Base-by-base conservation (phyloP, 208 protist species). In the Blastocrithidia nonstop region DNA sequence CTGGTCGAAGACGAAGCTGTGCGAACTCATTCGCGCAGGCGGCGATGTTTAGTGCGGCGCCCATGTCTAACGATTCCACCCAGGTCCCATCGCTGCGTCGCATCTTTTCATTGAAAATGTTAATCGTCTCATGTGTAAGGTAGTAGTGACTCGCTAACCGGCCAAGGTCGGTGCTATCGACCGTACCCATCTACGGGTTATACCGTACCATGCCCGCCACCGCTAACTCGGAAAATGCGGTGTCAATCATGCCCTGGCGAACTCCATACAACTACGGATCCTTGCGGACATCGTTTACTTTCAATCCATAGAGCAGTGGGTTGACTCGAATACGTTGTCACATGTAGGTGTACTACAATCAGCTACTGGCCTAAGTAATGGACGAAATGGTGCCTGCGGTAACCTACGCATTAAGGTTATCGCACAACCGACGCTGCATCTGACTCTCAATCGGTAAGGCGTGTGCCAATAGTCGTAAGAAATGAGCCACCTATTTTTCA, bases 321-420 rank as follows among this genome's bases (percentile, higher is more conserved):
- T 98, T 99, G 17, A 89, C 66, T 11, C 83, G 67, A 69, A 99
- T 96, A 39, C 97, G 83, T 35, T 98, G 88, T 78, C 87, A 98
- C 38, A 98, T 62, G 61, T 99, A 99, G 5, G 96, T 98, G 69
- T 98, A 99, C 57, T 88, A 74, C 13, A 99, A 58, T 96, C 96
- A 99, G 33, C 58, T 64, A 13, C 84, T 74, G 8, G 93, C 96
- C 57, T 99, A 95, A 21, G 64, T 54, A 3, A 98, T 63, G 49
- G 91, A 98, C 0, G 89, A 89, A 19, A 99, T 95, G 6, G 97
- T 99, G 15, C 97, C 97, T 1, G 96, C 76, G 15, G 97, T 81
- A 31, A 97, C 82, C 72, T 99, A 97, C 15, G 97, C 97, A 58
- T 99, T 99, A 26, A 99, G 81, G 56, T 99, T 88, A 61, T 99